Base-by-base conservation (phyloP, 441 rosid species). In the Adansonia gregorii region DNA sequence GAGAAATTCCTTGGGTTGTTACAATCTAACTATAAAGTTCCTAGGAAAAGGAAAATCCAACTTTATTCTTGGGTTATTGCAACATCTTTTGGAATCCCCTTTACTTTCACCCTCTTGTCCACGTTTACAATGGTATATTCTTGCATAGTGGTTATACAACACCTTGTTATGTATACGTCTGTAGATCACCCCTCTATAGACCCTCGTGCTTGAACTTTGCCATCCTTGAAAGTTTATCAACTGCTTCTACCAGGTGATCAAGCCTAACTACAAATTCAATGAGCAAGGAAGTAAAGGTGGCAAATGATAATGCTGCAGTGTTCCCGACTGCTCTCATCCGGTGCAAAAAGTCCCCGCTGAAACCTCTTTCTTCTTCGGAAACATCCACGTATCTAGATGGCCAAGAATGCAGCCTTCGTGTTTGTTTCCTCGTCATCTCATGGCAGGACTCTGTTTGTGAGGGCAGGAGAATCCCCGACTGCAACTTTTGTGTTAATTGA, bases 241-340 rank as follows among this genome's bases (percentile, higher is more conserved):
- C 93, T 60, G 88, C 92, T 78, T 88, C 90, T 41, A 85, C 93
- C 88, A 89, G 80, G 79, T 87, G 92, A 81, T 91, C 85, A 75
- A 89, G 86, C 86, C 93, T 84, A 6, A 87, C 93, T 51, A 91
- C 91, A 65, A 89, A 91, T 82, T 89, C 93, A 56, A 89, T 86
- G 15, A 91, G 89, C 83, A 91, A 82, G 6, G 93, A 89, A 60
- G 91, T 83, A 48, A 89, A 91, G 0, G 87, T 87, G 31, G 82
- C 87, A 9, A 89, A 87, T 56, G 93, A 91, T 19, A 89, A 61
- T 4, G 90, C 88, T 11, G 92, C 87, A 0, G 92, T 89, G 86
- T 86, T 91, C 85, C 87, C 90, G 4, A 87, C 79, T 12, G 91
- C 82, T 14, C 63, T 88, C 93, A 91, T 86, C 78, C 82, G 82